A percentile compares a stretch with the other conserved stretches of the same genome.
These are phyloP conservation scores for Alternaria gaisen DNA, from an alignment of 2,329 filamentous ascomycete genomes.

Conservation along the genomic window DNA sequence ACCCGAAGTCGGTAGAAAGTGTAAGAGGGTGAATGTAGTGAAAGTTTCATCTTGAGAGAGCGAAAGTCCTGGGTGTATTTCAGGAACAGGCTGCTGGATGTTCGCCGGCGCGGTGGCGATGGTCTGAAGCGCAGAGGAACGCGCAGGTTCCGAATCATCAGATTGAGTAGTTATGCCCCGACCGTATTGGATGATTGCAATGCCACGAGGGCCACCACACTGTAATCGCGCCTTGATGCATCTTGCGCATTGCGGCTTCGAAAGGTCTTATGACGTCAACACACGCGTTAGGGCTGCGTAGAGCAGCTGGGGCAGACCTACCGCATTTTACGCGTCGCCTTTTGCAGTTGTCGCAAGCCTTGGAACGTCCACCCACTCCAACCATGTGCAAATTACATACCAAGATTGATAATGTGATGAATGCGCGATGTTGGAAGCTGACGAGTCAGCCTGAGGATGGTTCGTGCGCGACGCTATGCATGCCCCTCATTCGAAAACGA, in stretches of 20 bases:
- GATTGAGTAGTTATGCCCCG: not conserved
- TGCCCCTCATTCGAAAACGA: too few relatives aligned
- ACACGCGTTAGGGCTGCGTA: not conserved
- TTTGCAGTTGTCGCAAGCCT: slow-evolving; percentile 1
- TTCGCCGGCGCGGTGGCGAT: not conserved
- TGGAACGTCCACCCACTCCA: not conserved
- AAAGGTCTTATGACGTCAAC: not conserved
- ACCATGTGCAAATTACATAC: slow-evolving; percentile 1
- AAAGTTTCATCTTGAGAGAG: not conserved
- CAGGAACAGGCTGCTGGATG: not conserved
- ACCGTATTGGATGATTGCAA: not conserved
- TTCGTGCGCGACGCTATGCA: not conserved
- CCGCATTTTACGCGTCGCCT: not conserved
- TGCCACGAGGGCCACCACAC: not conserved
- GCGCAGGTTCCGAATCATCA: not conserved
- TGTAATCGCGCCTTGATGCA: not conserved
- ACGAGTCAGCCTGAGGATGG: not conserved
- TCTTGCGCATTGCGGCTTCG: slow-evolving; percentile 1
- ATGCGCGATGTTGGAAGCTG: not conserved
- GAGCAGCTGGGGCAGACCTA: not conserved
- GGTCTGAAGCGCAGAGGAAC: not conserved
- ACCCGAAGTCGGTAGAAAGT: not conserved
- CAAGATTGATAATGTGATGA: not conserved
- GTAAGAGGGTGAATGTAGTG: not conserved
- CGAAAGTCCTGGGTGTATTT: not conserved